Base-by-base conservation (phyloP, 768 basidiomycete species). In the Leucogyrophana mollusca region DNA sequence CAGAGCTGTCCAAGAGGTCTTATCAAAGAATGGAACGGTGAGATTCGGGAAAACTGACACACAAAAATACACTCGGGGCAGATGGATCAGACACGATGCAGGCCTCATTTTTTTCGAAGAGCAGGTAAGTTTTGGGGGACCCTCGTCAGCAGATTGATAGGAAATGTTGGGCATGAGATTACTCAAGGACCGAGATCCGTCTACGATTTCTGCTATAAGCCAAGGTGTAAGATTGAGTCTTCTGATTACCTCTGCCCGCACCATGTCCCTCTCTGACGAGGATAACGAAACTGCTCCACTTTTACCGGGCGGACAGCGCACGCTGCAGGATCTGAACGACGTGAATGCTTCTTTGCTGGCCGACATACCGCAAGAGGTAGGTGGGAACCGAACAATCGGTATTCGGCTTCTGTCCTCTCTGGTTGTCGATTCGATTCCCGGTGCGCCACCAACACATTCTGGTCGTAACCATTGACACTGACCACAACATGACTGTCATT, bases 391-490 rank as follows among this genome's bases (percentile, higher is more conserved):
- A 38, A 49, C 48, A 52, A 48, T 59, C 42, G 58, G 55, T 14
- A 46, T 60, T 43, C 56, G 51, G 22, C 67, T 83, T 55, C 66
- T 82, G 49, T 59, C 44, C 42, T 74, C 76, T 4, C 66, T 85
- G 46, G 56, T 80, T 44, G 59, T 73, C 37, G 82, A 83, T 64
- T 82, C 82, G 9, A 64, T 79, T 32, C 83, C 83, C 33, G 79
- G 83, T 79, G 49, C 49, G 74, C 13, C n/a, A n/a, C n/a, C n/a
- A n/a, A 23, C 40, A 21, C 44, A 14, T 34, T 34, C 33, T n/a
- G n/a, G n/a, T n/a, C n/a, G n/a, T n/a, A n/a, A n/a, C n/a, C n/a
- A n/a, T 17, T 23, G 21, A 13, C 27, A 23, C 24, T 25, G 46
- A 43, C 35, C 30, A 47, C 35, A n/a, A n/a, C n/a, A n/a, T n/a